Percentiles rank a stretch among this genome's conserved stretches.
phyloP scores from a whole-genome alignment of 2,329 filamentous ascomycete genomes.

The Chrysoporthe austroafricana region DNA sequence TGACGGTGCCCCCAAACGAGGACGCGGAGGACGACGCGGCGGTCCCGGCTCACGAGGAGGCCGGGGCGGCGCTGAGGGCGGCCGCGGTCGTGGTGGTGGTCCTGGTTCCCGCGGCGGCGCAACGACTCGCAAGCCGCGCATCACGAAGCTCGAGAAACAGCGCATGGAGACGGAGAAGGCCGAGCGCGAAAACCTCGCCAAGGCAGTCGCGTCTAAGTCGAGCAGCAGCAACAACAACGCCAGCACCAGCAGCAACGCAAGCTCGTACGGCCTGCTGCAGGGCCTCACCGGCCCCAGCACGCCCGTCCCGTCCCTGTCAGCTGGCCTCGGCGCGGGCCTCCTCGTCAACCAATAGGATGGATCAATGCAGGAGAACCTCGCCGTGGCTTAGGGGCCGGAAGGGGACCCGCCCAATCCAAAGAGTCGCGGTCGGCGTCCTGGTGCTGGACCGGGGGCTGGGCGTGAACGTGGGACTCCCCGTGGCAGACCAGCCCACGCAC shows the following conservation, averaged over 20 bases:
- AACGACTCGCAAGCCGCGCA: conserved; percentile 78
- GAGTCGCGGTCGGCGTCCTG: neutral
- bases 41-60: conserved; percentile 55
- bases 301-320: conserved; percentile 22
- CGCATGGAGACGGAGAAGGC: conserved; percentile 81
- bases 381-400: neutral
- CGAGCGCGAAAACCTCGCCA: conserved; percentile 64
- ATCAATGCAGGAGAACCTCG: neutral
- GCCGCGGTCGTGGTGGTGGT: conserved; percentile 52
- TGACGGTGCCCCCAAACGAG: conserved; percentile 74
- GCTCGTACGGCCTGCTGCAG: conserved; percentile 21
- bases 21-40: conserved; percentile 53
- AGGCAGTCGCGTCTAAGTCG: conserved; percentile 41
- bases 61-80: conserved; percentile 41
- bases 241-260: conserved; percentile 31
- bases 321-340: conserved; percentile 20
- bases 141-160: conserved; percentile 84
- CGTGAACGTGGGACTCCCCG: neutral
- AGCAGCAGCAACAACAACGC: conserved; percentile 42
- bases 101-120: conserved; percentile 77
- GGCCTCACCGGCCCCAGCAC: conserved; percentile 18
- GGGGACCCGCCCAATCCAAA: neutral
- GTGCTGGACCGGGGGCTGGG: neutral
- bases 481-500: neutral
- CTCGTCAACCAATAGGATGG: conserved; percentile 24